Conservation (phyloP, 2,329 filamentous ascomycete species). For the Helicocarpus griseus region DNA sequence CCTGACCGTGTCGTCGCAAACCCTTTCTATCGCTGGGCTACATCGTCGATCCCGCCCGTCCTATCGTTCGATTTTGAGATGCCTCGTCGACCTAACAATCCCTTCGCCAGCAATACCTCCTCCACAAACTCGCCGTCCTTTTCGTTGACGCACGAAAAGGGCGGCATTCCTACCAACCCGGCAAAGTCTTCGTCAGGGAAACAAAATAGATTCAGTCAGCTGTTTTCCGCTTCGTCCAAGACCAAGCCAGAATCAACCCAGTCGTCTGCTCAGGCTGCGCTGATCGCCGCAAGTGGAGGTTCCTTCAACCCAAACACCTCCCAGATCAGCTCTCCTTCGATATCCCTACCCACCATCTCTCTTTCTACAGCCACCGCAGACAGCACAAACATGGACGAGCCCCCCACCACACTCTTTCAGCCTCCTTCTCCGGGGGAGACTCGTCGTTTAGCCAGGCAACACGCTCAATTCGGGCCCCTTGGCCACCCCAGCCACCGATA, state of each 20-base stretch:
- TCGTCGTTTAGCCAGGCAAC: constrained; percentile 61
- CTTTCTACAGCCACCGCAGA: constrained; percentile 76
- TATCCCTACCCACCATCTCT: constrained; percentile 82
- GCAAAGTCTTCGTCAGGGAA: constrained; percentile 47
- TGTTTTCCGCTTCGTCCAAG: constrained; percentile 76
- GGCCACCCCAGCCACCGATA: constrained; percentile 74
- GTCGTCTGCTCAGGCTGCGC: constrained; percentile 43
- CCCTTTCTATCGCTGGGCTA: not conserved
- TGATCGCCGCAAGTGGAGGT: constrained; percentile 55
- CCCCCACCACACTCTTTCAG: constrained; percentile 73
- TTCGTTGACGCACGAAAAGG: constrained; percentile 46
- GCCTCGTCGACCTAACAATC: constrained; percentile 54
- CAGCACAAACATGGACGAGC: constrained; percentile 62
- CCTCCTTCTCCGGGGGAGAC: constrained; percentile 79
- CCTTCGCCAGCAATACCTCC: constrained; percentile 46
- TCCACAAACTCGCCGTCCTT: constrained; percentile 39
- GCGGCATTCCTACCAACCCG: constrained; percentile 38
- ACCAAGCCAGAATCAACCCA: constrained; percentile 52
- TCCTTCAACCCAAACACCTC: constrained; percentile 44
- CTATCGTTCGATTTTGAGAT: constrained; percentile 35
- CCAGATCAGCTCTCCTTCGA: constrained; percentile 59
- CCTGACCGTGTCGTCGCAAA: not conserved
- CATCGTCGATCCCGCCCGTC: not conserved
- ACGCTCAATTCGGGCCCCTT: constrained; percentile 87
- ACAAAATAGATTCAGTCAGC: constrained; percentile 66